Evolutionary conservation across 225 moss, liverwort and hornwort species (phyloP), one percentile per base, ranked within the genome.

Genomic region (Bryum argenteum): DNA sequence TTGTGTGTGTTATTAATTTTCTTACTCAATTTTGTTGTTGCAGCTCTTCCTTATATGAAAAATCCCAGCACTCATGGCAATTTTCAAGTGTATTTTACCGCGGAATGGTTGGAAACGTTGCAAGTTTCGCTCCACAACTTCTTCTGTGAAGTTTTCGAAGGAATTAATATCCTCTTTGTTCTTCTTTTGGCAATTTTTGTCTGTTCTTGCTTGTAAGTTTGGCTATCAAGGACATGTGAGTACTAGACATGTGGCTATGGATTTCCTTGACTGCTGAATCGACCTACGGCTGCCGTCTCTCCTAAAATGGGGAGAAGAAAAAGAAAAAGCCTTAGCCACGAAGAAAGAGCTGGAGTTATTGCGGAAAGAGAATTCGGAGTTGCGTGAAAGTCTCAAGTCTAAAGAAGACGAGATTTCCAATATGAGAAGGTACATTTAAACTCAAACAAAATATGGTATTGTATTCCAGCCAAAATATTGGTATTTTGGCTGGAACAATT

Each of bases 21-120:
- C 53, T 71, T 38, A 66, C 26, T 55, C 26, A 54, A 18, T 48
- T 16, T 48, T 69, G 50, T 40, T 84, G 48, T 48, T 48, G 90
- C 92, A 95, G 95, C 88, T 45, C 83, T 95, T n/a, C 95, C 95
- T 20, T 95, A 95, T 75, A 88, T 92, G 92, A 88, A 88, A 76
- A 87, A 86, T 82, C 86, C 90, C 10, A 89, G 84, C 58, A 69
- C 79, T 28, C 88, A 89, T 79, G 83, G 89, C 39, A 87, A 61
- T 10, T 95, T 92, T 75, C 92, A 88, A 78, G 90, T 89, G 16
- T 95, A 86, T 58, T 95, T 95, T 73, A 79, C 92, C 16, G 85
- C 83, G 63, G 95, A 92, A 66, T 95, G 92, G 92, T 81, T 91
- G 39, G 95, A 95, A 70, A 91, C 89, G 50, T 83, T 95, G 72